A percentile compares a stretch with the other conserved stretches of the same genome.
Conservation (phyloP, 805 yeast species). For the Myxozyma vanderwaltii region DNA sequence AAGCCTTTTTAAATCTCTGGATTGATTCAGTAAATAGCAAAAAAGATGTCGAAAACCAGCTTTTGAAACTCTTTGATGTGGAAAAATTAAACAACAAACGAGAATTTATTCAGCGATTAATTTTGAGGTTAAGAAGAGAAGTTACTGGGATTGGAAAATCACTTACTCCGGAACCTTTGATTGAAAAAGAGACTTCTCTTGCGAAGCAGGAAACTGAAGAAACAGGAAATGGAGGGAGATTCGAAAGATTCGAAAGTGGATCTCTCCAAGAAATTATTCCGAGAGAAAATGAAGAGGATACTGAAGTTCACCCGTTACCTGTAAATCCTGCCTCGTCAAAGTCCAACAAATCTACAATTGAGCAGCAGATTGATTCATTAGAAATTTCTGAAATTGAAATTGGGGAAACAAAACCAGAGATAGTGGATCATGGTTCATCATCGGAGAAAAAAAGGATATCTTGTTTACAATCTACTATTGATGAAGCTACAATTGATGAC, state of each 20-base stretch:
- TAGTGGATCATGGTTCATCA: too few species aligned
- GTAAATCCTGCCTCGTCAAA: too few species aligned
- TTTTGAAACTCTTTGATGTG: slow-evolving; percentile 21
- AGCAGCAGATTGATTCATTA: too few species aligned
- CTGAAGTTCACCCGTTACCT: too few species aligned
- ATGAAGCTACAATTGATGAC: not conserved
- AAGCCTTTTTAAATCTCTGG: slow-evolving; percentile 33
- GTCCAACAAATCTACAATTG: too few species aligned
- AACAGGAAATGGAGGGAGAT: not conserved
- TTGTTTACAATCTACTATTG: not conserved
- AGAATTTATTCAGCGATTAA: slow-evolving; percentile 23
- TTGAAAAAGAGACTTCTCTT: not conserved
- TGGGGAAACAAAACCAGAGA: too few species aligned
- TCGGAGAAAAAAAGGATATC: not conserved
- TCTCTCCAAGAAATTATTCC: not conserved
- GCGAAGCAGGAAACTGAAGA: not conserved
- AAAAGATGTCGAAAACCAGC: slow-evolving; percentile 19
- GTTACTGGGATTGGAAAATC: not conserved
- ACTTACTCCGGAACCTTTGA: slow-evolving; percentile 1
- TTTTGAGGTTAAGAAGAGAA: slow-evolving; percentile 13
- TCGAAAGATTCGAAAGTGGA: not conserved
- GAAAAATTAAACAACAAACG: slow-evolving; percentile 19
- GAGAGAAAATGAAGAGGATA: too few species aligned
- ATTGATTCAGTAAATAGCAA: slow-evolving; percentile 23
- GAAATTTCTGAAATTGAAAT: too few species aligned